phyloP scores from a whole-genome alignment of 257 asterid species.

The Buddleja alternifolia region DNA sequence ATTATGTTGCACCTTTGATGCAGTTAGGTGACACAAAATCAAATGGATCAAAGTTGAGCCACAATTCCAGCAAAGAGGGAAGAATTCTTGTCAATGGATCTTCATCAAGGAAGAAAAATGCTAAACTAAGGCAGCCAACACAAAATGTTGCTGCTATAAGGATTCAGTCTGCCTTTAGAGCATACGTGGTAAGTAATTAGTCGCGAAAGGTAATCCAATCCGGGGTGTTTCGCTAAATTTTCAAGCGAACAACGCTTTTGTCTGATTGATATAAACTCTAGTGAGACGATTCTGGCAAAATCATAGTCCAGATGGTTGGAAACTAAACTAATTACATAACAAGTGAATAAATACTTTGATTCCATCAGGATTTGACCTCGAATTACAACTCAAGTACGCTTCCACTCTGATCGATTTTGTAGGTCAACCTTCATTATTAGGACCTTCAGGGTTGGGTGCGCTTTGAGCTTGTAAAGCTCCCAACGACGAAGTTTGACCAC shows the following conservation, averaged over 20 bases:
- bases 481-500: no score
- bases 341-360: no score
- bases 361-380: no score
- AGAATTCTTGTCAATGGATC: constrained; percentile 33
- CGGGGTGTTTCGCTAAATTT: neutral
- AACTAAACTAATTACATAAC: no score
- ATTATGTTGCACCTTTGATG: constrained; percentile 11
- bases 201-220: neutral
- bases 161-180: constrained; percentile 62
- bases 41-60: constrained; percentile 18
- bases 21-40: constrained; percentile 30
- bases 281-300: no score
- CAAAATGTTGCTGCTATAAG: constrained; percentile 50
- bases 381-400: no score
- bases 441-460: no score
- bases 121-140: constrained; percentile 20
- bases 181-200: constrained; percentile 40
- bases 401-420: no score
- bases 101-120: constrained; percentile 29
- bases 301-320: no score
- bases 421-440: no score
- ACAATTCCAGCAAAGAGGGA: constrained; percentile 23
- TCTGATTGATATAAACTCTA: neutral
- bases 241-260: neutral
- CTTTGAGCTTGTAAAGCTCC: no score